Base-by-base conservation (phyloP, 169 alveolate species). In the Eimeria falciformis region DNA sequence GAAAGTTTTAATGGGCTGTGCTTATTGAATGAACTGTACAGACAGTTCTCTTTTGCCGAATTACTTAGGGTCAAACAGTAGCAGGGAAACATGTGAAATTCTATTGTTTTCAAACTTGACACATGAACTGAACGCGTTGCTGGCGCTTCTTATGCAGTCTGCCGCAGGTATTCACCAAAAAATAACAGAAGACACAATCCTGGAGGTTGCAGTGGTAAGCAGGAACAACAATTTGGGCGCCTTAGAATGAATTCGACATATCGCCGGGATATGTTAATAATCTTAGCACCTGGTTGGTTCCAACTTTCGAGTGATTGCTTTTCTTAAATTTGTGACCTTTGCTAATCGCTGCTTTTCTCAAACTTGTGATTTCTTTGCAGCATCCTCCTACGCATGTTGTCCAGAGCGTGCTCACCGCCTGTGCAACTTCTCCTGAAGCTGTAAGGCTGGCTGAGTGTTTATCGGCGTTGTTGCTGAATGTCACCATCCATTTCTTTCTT, bases 361-460 rank as follows among this genome's bases (percentile, higher is more conserved):
- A 17, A 0, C 3, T 25, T 43, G 14, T 11, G 33, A 6, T 3
- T 33, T 11, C 14, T n/a, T 33, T 9, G 12, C 93, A 88, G 93
- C 93, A 88, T 14, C 93, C 93, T 9, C 93, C 93, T 2, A 21
- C 93, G 50, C 71, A 81, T 53, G 77, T 88, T 50, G 88, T 88
- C 83, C 82, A 79, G 29, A 53, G 81, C 47, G 75, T 88, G 55
- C 81, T 88, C 9, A 79, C 43, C 1, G 93, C 93, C 93, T 88
- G 93, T n/a, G 87, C 73, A 7, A 81, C 88, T 53, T 88, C 93
- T 37, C 88, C 78, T 0, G 88, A 73, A 40, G 88, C 65, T 40
- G 93, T 88, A 23, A 17, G 93, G 21, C 3, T 33, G 40, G 40
- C 40, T 33, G 40, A 33, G 40, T 33, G 2, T 33, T 33, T 2